Evolutionary conservation across 805 yeast genomes (phyloP).

Genomic region (Kluyveromyces starmeri): DNA sequence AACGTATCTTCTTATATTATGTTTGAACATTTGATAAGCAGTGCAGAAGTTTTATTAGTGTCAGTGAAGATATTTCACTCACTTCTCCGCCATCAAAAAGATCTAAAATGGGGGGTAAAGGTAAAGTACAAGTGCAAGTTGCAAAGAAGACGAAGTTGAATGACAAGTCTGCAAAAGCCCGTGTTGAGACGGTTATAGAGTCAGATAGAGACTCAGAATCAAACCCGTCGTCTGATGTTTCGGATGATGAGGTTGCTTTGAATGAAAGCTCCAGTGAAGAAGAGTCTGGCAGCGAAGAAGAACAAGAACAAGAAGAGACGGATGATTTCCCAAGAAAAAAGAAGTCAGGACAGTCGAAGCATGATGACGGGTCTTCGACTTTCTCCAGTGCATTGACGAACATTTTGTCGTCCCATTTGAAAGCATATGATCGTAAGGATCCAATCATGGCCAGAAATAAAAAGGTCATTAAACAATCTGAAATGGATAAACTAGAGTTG

Average conservation of each 20-base stretch:
- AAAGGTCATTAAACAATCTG: slow-evolving; percentile 58
- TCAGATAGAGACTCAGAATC: slow-evolving; percentile 3
- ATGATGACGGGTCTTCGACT: slow-evolving; percentile 61
- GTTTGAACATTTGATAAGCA: no score
- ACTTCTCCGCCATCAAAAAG: no score
- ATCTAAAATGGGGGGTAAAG: slow-evolving; percentile 2
- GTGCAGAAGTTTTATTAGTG: no score
- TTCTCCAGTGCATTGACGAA: slow-evolving; percentile 82
- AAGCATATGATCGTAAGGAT: slow-evolving; percentile 81
- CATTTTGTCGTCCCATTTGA: slow-evolving; percentile 72
- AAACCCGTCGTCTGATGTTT: slow-evolving; percentile 2
- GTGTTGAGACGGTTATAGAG: not conserved
- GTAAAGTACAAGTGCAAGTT: not conserved
- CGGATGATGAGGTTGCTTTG: slow-evolving; percentile 12
- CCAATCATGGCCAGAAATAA: slow-evolving; percentile 87
- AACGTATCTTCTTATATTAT: no score
- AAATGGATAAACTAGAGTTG: slow-evolving; percentile 70
- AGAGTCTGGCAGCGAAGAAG: slow-evolving; percentile 19
- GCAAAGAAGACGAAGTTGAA: slow-evolving; percentile 3
- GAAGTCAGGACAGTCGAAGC: slow-evolving; percentile 47
- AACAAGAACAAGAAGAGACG: slow-evolving; percentile 25
- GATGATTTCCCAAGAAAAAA: slow-evolving; percentile 38
- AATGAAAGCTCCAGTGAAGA: slow-evolving; percentile 17
- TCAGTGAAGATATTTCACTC: no score
- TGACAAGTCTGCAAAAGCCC: slow-evolving; percentile 1